These are phyloP conservation scores for Corniculantispora saksenae DNA, from an alignment of 2,329 filamentous ascomycete genomes.

Conservation along the genomic window DNA sequence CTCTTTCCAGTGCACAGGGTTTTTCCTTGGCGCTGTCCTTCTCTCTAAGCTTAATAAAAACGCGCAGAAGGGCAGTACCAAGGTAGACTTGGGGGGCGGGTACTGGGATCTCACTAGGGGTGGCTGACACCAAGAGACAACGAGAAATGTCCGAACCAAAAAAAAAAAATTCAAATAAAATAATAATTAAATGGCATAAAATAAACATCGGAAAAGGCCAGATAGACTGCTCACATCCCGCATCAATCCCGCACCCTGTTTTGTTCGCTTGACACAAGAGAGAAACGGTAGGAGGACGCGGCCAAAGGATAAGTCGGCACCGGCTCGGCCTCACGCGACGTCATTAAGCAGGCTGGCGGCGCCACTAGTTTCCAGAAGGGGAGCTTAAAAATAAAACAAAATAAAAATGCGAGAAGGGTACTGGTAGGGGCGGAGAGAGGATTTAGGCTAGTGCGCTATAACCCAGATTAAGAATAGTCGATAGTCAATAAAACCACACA, in stretches of 20 bases:
- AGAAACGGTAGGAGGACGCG: neutral
- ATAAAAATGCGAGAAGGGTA: too few relatives aligned
- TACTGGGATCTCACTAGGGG: too few relatives aligned
- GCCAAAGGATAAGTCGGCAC: slow-evolving; percentile 14
- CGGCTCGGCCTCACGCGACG: slow-evolving; percentile 10
- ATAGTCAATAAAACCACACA: neutral
- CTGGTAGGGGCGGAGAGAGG: too few relatives aligned
- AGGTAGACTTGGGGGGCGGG: too few relatives aligned
- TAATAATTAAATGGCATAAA: too few relatives aligned
- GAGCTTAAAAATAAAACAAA: neutral
- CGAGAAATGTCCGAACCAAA: too few relatives aligned
- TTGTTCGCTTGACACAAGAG: neutral
- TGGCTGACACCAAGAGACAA: too few relatives aligned
- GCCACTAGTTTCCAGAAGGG: neutral
- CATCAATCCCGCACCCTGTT: neutral
- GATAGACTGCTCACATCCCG: neutral
- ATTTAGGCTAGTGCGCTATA: neutral
- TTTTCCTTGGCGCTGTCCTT: too few relatives aligned
- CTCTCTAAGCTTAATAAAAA: neutral
- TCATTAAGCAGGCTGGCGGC: slow-evolving; percentile 9
- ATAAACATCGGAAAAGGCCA: too few relatives aligned
- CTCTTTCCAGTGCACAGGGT: too few relatives aligned
- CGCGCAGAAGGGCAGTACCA: too few relatives aligned
- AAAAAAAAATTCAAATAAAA: too few relatives aligned
- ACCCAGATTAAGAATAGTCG: neutral